Percentiles rank a stretch among this genome's conserved stretches.
These are phyloP conservation scores for Aspergillus latus DNA, from an alignment of 2,329 filamentous ascomycete genomes.

Conservation along the genomic window DNA sequence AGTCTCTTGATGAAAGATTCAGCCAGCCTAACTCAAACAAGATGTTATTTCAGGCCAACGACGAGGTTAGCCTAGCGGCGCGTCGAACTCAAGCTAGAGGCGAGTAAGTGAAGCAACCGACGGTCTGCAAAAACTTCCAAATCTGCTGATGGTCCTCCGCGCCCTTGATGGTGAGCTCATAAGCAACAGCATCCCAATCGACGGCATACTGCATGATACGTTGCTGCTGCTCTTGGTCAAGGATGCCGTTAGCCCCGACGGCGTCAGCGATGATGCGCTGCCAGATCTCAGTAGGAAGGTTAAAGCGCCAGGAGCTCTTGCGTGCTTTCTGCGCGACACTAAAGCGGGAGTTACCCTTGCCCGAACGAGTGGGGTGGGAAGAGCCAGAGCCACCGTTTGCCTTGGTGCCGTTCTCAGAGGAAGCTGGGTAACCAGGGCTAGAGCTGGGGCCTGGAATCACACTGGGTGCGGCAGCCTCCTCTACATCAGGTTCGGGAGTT, in stretches of 20 bases:
- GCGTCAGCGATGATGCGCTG: slow-evolving; percentile 32
- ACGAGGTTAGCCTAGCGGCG: no score
- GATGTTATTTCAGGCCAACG: background rate
- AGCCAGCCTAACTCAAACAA: no score
- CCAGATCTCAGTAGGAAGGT: slow-evolving; percentile 31
- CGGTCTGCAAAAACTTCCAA: slow-evolving; percentile 36
- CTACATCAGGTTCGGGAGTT: background rate
- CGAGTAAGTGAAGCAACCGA: slow-evolving; percentile 35
- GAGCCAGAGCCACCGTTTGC: background rate
- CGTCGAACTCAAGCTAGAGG: background rate
- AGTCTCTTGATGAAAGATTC: background rate
- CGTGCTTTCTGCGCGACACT: background rate
- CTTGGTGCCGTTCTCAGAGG: background rate
- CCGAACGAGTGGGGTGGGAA: background rate
- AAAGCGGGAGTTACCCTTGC: slow-evolving; percentile 5
- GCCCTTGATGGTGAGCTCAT: slow-evolving; percentile 32
- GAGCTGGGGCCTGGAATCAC: background rate
- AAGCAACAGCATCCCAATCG: slow-evolving; percentile 31
- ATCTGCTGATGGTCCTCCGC: slow-evolving; percentile 34
- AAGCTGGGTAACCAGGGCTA: background rate
- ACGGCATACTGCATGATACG: slow-evolving; percentile 34
- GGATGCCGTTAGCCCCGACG: slow-evolving; percentile 25
- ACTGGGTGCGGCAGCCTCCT: background rate
- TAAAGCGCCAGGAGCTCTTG: slow-evolving; percentile 26
- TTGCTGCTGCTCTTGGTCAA: slow-evolving; percentile 30